Evolutionary conservation across 2,329 filamentous ascomycete species (phyloP), one percentile per base, ranked within the genome.

Genomic region (Penicillium sp.): DNA sequence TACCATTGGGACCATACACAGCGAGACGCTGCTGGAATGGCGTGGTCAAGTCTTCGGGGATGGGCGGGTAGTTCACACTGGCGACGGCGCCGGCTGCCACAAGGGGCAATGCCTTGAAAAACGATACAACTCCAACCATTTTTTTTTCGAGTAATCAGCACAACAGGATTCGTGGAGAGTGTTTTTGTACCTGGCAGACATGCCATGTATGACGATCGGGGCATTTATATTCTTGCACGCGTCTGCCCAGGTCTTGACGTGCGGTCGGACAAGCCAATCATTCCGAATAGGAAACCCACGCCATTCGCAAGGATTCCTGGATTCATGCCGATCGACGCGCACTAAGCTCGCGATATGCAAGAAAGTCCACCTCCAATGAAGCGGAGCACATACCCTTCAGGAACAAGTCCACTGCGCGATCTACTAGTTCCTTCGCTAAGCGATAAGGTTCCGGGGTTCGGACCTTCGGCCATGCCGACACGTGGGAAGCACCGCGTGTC

Each of bases 21-120:
- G 80, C 76, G 46, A 83, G 68, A 4, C 81, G 78, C 61, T 83
- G 80, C 63, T 83, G 81, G 15, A 77, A 72, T 3, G 81, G 80
- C 1, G 80, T 84, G 2, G 80, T 78, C 66, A 76, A 53, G 56
- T 84, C 81, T 1, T 58, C 34, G 1, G 80, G 80, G 29, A 76
- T 76, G 6, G 73, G 42, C 7, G 80, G 80, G 56, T 75, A 79
- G 46, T 69, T 74, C 3, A 67, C 71, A 17, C 45, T 52, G 13
- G 64, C 68, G 2, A 60, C 36, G 18, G 55, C 64, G 40, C 62
- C 30, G 9, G 45, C 49, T 13, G 54, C 56, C 39, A 60, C 17
- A 4, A 59, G n/a, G n/a, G 55, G 53, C 49, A 60, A n/a, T 13
- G 56, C 32, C 46, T 58, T 60, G 26, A 51, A 18, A n/a, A 61